phyloP scores from a whole-genome alignment of 805 yeast genomes.

The Barnettozyma wickerhamii region DNA sequence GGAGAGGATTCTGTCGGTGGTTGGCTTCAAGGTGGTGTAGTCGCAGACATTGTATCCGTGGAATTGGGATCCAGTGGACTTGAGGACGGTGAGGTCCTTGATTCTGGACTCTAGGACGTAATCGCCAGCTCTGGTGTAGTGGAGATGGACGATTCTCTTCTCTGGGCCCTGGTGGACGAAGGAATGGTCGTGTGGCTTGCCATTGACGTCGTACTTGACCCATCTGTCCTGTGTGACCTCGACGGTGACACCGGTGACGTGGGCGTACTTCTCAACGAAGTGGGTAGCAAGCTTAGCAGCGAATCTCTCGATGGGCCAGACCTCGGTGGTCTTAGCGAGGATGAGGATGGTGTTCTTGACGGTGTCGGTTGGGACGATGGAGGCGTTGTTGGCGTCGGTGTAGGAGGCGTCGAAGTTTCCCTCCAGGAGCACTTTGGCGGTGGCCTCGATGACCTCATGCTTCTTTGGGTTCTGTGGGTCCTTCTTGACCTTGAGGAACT shows the following conservation, averaged over 20 bases:
- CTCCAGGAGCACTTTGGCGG: conserved; percentile 66
- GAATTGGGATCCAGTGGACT: conserved; percentile 91
- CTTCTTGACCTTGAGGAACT: conserved; percentile 83
- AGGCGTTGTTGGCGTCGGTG: conserved; percentile 82
- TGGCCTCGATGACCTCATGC: conserved; percentile 84
- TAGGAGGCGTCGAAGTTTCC: conserved; percentile 80
- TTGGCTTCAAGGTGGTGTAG: conserved; percentile 81
- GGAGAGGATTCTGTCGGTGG: conserved; percentile 79
- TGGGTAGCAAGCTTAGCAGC: conserved; percentile 83
- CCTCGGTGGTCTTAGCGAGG: conserved; percentile 77
- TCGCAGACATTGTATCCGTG: conserved; percentile 84
- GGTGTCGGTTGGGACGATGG: conserved; percentile 93
- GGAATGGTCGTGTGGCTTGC: conserved; percentile 77
- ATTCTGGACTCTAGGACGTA: conserved; percentile 62
- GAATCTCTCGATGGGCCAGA: conserved; percentile 88
- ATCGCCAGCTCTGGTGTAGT: conserved; percentile 47
- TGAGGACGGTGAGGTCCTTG: conserved; percentile 77
- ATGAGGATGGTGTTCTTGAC: conserved; percentile 84
- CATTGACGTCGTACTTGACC: conserved; percentile 72
- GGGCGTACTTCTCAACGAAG: conserved; percentile 71
- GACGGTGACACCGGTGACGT: conserved; percentile 68
- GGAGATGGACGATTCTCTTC: conserved; percentile 55
- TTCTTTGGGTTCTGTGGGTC: conserved; percentile 65
- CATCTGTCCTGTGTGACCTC: conserved; percentile 71
- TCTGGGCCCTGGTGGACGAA: conserved; percentile 84